Base-by-base conservation (phyloP, 768 basidiomycete species). In the Hericium coralloides region DNA sequence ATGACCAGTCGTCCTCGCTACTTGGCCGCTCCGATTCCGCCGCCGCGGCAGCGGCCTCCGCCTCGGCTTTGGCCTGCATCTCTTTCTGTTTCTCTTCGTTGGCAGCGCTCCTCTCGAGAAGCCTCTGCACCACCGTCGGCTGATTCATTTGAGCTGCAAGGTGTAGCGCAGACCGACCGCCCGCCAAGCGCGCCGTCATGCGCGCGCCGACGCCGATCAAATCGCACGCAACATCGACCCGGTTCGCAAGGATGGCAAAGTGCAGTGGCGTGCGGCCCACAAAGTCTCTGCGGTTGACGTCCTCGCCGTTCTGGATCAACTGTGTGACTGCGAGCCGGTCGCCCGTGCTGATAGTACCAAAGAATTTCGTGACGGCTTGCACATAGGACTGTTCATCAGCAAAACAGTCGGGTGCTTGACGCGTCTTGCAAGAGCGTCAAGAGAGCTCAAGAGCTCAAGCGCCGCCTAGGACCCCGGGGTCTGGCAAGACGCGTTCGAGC, bases 211-310 rank as follows among this genome's bases (percentile, higher is more conserved):
- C 77, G 41, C 83, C 77, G 51, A 85, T 73, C 36, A 85, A 72
- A 38, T 76, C 74, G 58, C 68, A 69, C 0, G 79, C 79, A 52
- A 82, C 75, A 1, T 79, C 79, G 3, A 63, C 62, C 0, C 74
- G 75, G 39, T 72, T 71, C 45, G 72, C 72, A 12, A 83, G 54
- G 51, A 85, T 76, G 3, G 82, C 81, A 38, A 83, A 67, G 52
- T 84, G 84, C n/a, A 85, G 70, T 2, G 77, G 68, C 7, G 81
- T 80, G 4, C 84, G 79, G 0, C 83, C 84, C 43, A 84, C 80
- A 53, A 83, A 80, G 65, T 84, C 83, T 2, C 83, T 77, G 38
- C 74, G 72, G 60, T 82, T 73, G 26, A 83, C 63, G 60, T 81
- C 78, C 55, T 74, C 67, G 4, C 69, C 73, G 3, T 74, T 73